Evolutionary conservation across 495 filamentous ascomycete genomes (phyloP), one percentile per base, ranked within the genome.

Genomic region (Xylaria venustula): DNA sequence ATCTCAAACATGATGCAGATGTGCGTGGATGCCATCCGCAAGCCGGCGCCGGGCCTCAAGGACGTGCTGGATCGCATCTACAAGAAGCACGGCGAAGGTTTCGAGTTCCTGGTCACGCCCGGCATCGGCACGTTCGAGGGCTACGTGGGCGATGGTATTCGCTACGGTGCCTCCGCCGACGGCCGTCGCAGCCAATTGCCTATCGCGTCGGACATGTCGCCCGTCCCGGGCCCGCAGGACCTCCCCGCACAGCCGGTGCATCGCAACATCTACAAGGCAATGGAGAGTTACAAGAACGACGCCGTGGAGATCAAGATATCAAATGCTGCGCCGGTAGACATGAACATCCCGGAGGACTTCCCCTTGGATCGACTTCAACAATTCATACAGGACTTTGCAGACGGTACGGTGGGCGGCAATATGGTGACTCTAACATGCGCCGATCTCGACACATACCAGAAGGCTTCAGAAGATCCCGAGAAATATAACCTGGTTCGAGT

Each of bases 41-140:
- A 48, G 41, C 58, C 58, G 6, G 17, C 19, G 50, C 40, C 37
- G 19, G 28, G 7, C 7, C 48, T 60, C 2, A 34, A 40, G 28
- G 7, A 17, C 48, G 25, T 30, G 14, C 41, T 60, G 2, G 58
- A 60, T 0, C 12, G 48, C 23, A 54, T 60, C 40, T 32, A 46
- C 26, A 25, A 22, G 11, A 32, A 40, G 3, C 30, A 64, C 53
- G 58, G 56, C n/a, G 17, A 30, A 0, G 58, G 55, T 36, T 67
- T 67, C 44, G 57, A 67, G 40, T 67, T 64, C 36, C n/a, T 64
- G 11, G 57, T 67, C 20, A 60, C 56, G 25, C 65, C 65, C 22
- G 61, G 65, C 41, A 56, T 64, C n/a, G 65, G 65, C 20, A 64
- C 65, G 2, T 67, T 67, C 45, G 65, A 67, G 28, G 65, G 65